These are phyloP conservation scores for Leishmania amazonensis DNA, from an alignment of 208 protist species.

Conservation along the genomic window DNA sequence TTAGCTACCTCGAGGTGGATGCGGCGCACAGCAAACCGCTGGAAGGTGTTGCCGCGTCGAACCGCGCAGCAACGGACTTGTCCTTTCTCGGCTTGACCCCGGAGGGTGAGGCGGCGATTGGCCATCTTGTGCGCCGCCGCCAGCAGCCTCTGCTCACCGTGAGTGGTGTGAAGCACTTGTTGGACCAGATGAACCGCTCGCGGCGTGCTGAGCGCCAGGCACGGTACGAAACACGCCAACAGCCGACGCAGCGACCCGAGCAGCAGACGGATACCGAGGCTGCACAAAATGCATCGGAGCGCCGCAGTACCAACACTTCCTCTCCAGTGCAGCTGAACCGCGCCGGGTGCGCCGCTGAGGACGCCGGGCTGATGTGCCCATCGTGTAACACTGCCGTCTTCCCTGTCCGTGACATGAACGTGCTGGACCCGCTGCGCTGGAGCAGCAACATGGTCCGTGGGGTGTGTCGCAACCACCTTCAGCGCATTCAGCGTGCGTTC, in stretches of 20 bases:
- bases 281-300: not conserved
- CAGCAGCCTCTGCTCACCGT: slow-evolving; percentile 68
- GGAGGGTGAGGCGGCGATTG: slow-evolving; percentile 63
- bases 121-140: slow-evolving; percentile 65
- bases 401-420: slow-evolving; percentile 87
- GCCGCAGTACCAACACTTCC: not conserved
- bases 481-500: slow-evolving; percentile 78
- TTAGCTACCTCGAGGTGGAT: slow-evolving; percentile 65
- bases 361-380: slow-evolving; percentile 52
- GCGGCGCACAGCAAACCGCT: slow-evolving; percentile 28
- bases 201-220: slow-evolving; percentile 36
- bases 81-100: slow-evolving; percentile 66
- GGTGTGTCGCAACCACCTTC: slow-evolving; percentile 83
- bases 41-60: slow-evolving; percentile 9
- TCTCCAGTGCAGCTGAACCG: slow-evolving; percentile 36
- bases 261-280: not conserved
- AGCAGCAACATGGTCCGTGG: slow-evolving; percentile 90
- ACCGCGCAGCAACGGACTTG: slow-evolving; percentile 25
- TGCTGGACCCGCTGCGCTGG: slow-evolving; percentile 92
- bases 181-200: slow-evolving; percentile 56
- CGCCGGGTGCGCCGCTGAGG: slow-evolving; percentile 34
- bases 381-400: slow-evolving; percentile 75
- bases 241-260: slow-evolving; percentile 9
- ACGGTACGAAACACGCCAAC: slow-evolving; percentile 18
- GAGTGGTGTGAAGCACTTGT: slow-evolving; percentile 70